Conservation (phyloP, 2,329 filamentous ascomycete species). For the Fusarium phyllophilum region DNA sequence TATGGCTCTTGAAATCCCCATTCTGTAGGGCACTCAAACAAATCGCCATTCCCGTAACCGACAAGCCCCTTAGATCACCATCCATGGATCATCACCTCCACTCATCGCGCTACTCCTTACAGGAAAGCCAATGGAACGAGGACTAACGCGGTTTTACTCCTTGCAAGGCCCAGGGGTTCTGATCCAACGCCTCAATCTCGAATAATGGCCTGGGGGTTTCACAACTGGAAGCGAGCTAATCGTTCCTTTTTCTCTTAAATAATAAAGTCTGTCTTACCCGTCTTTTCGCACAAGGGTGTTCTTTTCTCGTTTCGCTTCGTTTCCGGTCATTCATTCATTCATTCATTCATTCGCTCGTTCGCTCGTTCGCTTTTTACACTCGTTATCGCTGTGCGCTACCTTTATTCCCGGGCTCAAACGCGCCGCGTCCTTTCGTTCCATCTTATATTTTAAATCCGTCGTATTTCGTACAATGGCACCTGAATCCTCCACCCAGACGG, state of each 20-base stretch:
- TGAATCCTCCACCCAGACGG: conserved; percentile 37
- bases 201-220: conserved; percentile 14
- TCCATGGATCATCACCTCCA: conserved; percentile 4
- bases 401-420: neutral
- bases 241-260: conserved; percentile 1
- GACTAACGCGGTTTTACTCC: conserved; percentile 7
- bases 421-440: neutral
- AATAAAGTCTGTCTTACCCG: conserved; percentile 18
- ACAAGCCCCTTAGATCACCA: conserved; percentile 22
- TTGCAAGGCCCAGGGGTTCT: conserved; percentile 20
- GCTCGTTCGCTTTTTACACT: conserved; percentile 8
- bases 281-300: neutral
- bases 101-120: neutral
- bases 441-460: neutral
- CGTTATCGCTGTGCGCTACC: conserved; percentile 12
- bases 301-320: neutral
- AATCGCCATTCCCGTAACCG: conserved; percentile 18
- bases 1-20: neutral
- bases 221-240: conserved; percentile 7
- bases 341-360: conserved; percentile 5
- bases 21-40: neutral
- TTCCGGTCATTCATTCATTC: conserved; percentile 16
- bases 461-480: conserved; percentile 33
- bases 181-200: conserved; percentile 6
- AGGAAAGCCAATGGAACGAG: conserved; percentile 17